These are phyloP conservation scores for Pythium phragmiticola DNA, from an alignment of 352 stramenopile genomes.

Conservation along the genomic window DNA sequence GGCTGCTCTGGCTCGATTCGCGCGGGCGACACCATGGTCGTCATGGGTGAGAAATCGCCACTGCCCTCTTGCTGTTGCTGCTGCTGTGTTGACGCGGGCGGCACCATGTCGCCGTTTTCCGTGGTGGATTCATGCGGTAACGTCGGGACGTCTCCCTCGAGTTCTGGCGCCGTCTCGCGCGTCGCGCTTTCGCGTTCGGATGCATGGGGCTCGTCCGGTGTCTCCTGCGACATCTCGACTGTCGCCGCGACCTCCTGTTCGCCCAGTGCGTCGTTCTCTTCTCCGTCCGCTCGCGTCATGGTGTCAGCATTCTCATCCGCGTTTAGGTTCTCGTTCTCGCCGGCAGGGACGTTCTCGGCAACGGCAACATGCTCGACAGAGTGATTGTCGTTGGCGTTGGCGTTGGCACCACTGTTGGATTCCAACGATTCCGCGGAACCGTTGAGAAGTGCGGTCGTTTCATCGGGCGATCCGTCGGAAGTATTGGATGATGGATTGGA, in stretches of 20 bases:
- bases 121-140: neutral
- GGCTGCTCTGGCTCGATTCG: neutral
- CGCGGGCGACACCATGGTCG: slow-evolving; percentile 2
- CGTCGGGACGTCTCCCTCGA: neutral
- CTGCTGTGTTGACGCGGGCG: neutral
- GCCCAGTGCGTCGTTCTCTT: slow-evolving; percentile 3
- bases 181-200: neutral
- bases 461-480: slow-evolving; percentile 4
- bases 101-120: neutral
- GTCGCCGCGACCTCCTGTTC: neutral
- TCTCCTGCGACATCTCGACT: neutral
- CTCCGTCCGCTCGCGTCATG: neutral
- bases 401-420: slow-evolving; percentile 1
- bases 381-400: slow-evolving; percentile 21
- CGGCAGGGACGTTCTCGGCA: neutral
- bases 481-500: neutral
- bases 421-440: slow-evolving; percentile 8
- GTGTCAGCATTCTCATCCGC: neutral
- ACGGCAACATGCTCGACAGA: slow-evolving; percentile 16
- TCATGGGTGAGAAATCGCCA: neutral
- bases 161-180: neutral
- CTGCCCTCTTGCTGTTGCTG: neutral
- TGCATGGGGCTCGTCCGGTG: neutral
- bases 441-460: neutral
- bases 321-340: slow-evolving; percentile 7